phyloP scores from a whole-genome alignment of 2,329 filamentous ascomycete species.

The Phaeoacremonium minimum region DNA sequence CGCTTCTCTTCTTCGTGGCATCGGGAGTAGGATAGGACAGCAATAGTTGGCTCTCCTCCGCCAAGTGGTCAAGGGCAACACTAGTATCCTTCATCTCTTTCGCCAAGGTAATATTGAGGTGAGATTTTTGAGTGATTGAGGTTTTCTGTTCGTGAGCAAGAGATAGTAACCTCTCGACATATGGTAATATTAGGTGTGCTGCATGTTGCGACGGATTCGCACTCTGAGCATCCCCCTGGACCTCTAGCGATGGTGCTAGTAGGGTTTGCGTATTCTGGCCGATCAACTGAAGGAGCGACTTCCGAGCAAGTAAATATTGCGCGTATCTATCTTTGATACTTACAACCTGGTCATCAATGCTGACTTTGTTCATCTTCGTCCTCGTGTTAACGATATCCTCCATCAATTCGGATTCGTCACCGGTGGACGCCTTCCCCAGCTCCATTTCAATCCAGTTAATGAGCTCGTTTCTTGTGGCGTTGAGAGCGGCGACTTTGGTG shows the following conservation, averaged over 20 bases:
- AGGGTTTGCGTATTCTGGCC: constrained; percentile 24
- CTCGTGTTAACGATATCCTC: constrained; percentile 9
- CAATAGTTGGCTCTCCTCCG: constrained; percentile 60
- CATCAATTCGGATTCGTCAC: constrained; percentile 16
- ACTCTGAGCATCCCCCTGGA: neutral
- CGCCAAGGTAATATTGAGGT: constrained; percentile 45
- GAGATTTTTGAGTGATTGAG: constrained; percentile 53
- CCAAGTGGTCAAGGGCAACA: constrained; percentile 47
- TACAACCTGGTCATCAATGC: constrained; percentile 34
- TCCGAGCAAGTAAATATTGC: constrained; percentile 45
- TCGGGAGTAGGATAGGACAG: constrained; percentile 42
- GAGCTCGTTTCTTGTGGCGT: constrained; percentile 51
- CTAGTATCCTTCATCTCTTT: constrained; percentile 46
- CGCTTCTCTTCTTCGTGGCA: constrained; percentile 26
- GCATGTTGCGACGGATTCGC: constrained; percentile 6
- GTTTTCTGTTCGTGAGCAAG: constrained; percentile 53
- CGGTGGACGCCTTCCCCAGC: constrained; percentile 43
- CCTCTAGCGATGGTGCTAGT: constrained; percentile 13
- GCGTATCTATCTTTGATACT: constrained; percentile 50
- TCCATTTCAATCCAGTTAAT: constrained; percentile 64
- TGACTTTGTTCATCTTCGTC: constrained; percentile 9
- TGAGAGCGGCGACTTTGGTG: constrained; percentile 48
- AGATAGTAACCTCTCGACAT: constrained; percentile 47
- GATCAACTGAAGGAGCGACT: constrained; percentile 38
- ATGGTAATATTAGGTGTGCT: constrained; percentile 48